Base-by-base conservation (phyloP, 129 eudicot genomes). In the Ambrosia trifida region DNA sequence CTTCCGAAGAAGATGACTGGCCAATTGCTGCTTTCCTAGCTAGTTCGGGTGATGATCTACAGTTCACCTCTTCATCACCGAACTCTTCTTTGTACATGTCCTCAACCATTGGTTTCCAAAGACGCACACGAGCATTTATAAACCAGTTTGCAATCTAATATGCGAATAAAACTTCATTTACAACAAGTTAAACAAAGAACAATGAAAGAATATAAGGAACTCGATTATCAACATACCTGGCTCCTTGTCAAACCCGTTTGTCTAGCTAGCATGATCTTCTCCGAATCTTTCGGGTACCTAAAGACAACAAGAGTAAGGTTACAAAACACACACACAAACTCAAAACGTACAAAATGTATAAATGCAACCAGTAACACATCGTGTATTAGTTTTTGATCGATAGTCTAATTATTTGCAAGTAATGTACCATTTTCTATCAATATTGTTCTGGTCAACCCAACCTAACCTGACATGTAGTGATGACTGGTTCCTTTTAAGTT, bases 71-170 rank as follows among this genome's bases (percentile, higher is more conserved):
- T 18, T 80, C 65, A 54, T 89, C 90, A 7, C 88, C 82, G 32
- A 93, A 89, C 64, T 93, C 98, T 71, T 93, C 98, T 78, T 93
- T 93, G 85, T 89, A 89, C 97, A 94, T 94, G 50, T 94, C 98
- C 72, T 94, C 98, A 17, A 94, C 96, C 97, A 94, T 89, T 5
- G 98, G 98, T 75, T 94, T 94, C 98, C 98, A 94, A 3, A 94
- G 91, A 32, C 98, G 98, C 45, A 94, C 98, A 5, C 98, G 83
- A 1, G 98, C 98, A 57, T 94, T 94, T 12, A 94, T 90, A 74
- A 94, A 94, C 98, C 98, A 94, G 70, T 94, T 94, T 58, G 98
- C 97, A 13, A 94, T 95, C 98, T 94, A 80, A 74, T 68, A 45
- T n/a, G 19, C 38, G 20, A 33, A 53, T 9, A 44, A 31, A 59